A percentile compares a stretch with the other conserved stretches of the same genome.
phyloP scores from a whole-genome alignment of 768 basidiomycete species.

The Pholiota microspora region DNA sequence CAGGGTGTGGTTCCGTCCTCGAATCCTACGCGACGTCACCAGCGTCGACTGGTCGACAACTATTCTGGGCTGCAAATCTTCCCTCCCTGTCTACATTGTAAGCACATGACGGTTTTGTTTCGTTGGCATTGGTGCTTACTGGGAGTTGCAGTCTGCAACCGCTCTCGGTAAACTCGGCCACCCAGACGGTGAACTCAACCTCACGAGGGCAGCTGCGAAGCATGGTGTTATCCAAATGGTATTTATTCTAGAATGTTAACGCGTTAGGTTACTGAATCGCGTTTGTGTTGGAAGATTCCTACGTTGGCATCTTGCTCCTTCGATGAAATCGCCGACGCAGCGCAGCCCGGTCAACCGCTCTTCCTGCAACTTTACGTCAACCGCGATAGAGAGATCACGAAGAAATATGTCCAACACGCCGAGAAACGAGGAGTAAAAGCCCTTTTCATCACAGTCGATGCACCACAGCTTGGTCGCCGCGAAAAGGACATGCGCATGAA shows the following conservation, averaged over 20 bases:
- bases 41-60: constrained; percentile 80
- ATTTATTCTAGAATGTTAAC: background rate
- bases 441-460: constrained; percentile 97
- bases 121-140: background rate
- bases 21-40: constrained; percentile 79
- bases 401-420: constrained; percentile 86
- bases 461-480: constrained; percentile 91
- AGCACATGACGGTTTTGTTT: constrained; percentile 14
- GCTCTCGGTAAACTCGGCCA: constrained; percentile 96
- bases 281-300: constrained; percentile 56
- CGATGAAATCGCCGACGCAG: constrained; percentile 91
- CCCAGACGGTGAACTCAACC: constrained; percentile 89
- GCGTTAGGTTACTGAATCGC: constrained; percentile 22
- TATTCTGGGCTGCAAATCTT: constrained; percentile 62
- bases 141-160: constrained; percentile 53
- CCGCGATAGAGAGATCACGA: constrained; percentile 82
- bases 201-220: constrained; percentile 87
- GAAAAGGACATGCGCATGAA: constrained; percentile 98
- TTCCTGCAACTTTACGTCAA: constrained; percentile 96
- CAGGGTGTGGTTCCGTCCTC: constrained; percentile 90
- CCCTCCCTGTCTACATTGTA: constrained; percentile 45
- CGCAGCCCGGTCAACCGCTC: constrained; percentile 73
- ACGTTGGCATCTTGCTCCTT: constrained; percentile 95
- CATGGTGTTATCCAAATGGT: constrained; percentile 53
- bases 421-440: constrained; percentile 89